Evolutionary conservation across 345 rosid genomes (phyloP), one percentile per base, ranked within the genome.

Genomic region (Corchorus capsularis): DNA sequence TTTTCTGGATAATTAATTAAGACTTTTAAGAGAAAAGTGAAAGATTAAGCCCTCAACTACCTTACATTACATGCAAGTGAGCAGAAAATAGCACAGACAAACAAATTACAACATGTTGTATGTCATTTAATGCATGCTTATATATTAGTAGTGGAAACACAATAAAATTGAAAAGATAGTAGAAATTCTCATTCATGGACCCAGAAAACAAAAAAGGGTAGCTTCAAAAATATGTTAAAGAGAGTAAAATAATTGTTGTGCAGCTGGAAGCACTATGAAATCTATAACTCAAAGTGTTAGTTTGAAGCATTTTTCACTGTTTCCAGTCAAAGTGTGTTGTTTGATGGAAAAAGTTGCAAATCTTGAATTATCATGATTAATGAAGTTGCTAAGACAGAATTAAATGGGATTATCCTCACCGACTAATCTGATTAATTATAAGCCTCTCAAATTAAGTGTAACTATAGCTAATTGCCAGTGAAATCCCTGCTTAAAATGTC

Each of bases 101-200:
- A 16, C 34, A 34, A 16, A 53, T 50, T 69, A 69, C 73, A 32
- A 16, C 57, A 50, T 32, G 41, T 68, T 69, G 7, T 11, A 49
- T 69, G 72, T 32, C 72, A 69, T 69, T 50, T 69, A 50, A 50
- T 69, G 72, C 45, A 50, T 34, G 20, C 43, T 27, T 32, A 69
- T 32, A 69, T 34, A 32, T 50, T 41, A 32, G n/a, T 16, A 22
- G 27, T 34, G 27, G 60, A 45, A 52, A 15, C 27, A 27, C 27
- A 27, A 27, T 27, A 27, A 1, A 27, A 27, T 27, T 27, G 27
- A 27, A 27, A 27, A 27, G 27, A 27, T 27, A 27, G 32, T 16
- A 4, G 54, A 68, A 49, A 69, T 15, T 14, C 43, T 15, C 14
- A 49, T 14, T 27, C 27, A 32, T 49, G 72, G 45, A 1, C 59